Conservation (phyloP, 2,329 filamentous ascomycete genomes). For the Rosellinia necatrix region DNA sequence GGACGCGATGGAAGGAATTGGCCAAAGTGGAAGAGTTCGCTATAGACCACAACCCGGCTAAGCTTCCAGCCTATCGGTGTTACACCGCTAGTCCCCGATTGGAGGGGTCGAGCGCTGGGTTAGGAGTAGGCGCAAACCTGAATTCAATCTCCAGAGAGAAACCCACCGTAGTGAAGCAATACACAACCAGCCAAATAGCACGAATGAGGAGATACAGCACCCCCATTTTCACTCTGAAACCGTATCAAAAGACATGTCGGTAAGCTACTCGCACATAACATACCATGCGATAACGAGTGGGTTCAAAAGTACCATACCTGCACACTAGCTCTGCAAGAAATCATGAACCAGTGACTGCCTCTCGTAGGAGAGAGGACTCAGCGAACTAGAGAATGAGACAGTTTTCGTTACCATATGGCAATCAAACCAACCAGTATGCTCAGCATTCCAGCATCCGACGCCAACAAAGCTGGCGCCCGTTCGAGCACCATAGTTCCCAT, state of each 20-base stretch:
- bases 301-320: slow-evolving; percentile 34
- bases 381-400: slow-evolving; percentile 1
- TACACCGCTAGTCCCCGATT: slow-evolving; percentile 37
- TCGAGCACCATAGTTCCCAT: too few relatives aligned
- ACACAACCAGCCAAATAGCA: slow-evolving; percentile 6
- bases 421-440: slow-evolving; percentile 13
- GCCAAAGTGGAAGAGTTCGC: slow-evolving; percentile 29
- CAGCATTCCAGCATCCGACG: not conserved
- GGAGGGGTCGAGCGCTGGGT: slow-evolving; percentile 28
- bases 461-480: too few relatives aligned
- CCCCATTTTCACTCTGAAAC: slow-evolving; percentile 5
- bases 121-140: slow-evolving; percentile 24
- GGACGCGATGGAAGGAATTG: slow-evolving; percentile 31
- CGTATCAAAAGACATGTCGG: slow-evolving; percentile 28
- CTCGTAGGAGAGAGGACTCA: slow-evolving; percentile 27
- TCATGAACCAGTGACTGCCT: slow-evolving; percentile 30
- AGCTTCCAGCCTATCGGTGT: slow-evolving; percentile 29
- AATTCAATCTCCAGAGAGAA: slow-evolving; percentile 26
- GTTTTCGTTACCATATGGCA: slow-evolving; percentile 18
- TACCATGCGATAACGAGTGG: slow-evolving; percentile 30
- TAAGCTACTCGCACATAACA: slow-evolving; percentile 33
- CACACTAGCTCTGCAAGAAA: slow-evolving; percentile 38
- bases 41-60: slow-evolving; percentile 27
- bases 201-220: slow-evolving; percentile 13
- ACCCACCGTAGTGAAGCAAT: not conserved